A percentile compares a stretch with the other conserved stretches of the same genome.
These are phyloP conservation scores for Aspergillus bridgeri DNA, from an alignment of 495 filamentous ascomycete genomes.

Conservation along the genomic window DNA sequence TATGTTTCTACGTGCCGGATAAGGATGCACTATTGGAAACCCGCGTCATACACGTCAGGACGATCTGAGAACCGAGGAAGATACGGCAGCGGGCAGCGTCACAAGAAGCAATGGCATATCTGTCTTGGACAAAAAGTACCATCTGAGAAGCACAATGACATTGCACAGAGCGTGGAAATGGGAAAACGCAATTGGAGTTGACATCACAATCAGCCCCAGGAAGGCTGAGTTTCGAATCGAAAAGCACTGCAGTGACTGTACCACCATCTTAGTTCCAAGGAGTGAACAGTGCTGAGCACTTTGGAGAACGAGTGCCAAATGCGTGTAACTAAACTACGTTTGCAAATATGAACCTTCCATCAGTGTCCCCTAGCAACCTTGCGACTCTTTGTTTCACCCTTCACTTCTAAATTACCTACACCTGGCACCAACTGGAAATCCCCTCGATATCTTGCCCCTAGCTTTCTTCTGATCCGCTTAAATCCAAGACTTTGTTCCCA, in stretches of 20 bases:
- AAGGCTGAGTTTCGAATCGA: slow-evolving; percentile 51
- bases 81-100: slow-evolving; percentile 69
- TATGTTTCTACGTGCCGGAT: slow-evolving; percentile 58
- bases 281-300: background rate
- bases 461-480: too few relatives aligned
- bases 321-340: background rate
- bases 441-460: background rate
- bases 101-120: slow-evolving; percentile 58
- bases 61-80: slow-evolving; percentile 59
- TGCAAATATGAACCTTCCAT: background rate
- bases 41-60: slow-evolving; percentile 34
- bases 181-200: slow-evolving; percentile 58
- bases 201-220: slow-evolving; percentile 34
- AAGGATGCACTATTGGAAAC: slow-evolving; percentile 25
- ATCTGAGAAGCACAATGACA: slow-evolving; percentile 32
- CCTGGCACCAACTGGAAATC: too few relatives aligned
- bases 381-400: too few relatives aligned
- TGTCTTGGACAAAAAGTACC: slow-evolving; percentile 46
- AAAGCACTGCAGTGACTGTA: slow-evolving; percentile 55
- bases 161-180: slow-evolving; percentile 82
- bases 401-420: too few relatives aligned
- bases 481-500: too few relatives aligned
- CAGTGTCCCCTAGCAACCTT: background rate
- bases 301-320: background rate
- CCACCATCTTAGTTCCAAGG: slow-evolving; percentile 34